These are phyloP conservation scores for Aureobasidium sp. DNA, from an alignment of 2,329 filamentous ascomycete genomes.

Conservation along the genomic window DNA sequence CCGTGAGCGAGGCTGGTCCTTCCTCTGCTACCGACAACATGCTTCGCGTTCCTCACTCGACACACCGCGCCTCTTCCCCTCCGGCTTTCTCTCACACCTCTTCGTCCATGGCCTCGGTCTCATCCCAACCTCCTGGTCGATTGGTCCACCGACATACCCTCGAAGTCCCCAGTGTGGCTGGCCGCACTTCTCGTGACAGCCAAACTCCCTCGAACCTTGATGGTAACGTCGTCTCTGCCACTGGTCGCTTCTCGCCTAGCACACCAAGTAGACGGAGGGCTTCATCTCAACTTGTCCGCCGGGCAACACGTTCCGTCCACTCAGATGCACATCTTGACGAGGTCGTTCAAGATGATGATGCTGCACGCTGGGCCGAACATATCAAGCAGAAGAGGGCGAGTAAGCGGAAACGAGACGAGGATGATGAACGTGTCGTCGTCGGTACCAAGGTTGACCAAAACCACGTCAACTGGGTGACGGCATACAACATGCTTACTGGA, in stretches of 20 bases:
- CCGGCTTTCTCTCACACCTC: constrained; percentile 31
- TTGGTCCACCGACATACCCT: constrained; percentile 80
- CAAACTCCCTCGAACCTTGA: constrained; percentile 35
- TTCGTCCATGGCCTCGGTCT: constrained; percentile 43
- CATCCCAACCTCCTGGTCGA: constrained; percentile 43
- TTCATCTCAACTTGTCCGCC: constrained; percentile 74
- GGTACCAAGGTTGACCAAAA: constrained; percentile 97
- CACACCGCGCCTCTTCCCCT: constrained; percentile 30
- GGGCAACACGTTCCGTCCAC: constrained; percentile 76
- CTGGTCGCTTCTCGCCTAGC: constrained; percentile 74
- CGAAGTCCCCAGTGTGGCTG: constrained; percentile 70
- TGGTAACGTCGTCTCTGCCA: constrained; percentile 57
- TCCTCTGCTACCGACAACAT: constrained; percentile 19
- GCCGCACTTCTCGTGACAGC: constrained; percentile 63
- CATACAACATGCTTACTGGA: constrained; percentile 99
- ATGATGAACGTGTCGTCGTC: constrained; percentile 85
- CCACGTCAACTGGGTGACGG: constrained; percentile 94
- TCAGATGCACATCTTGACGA: constrained; percentile 74
- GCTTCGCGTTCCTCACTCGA: constrained; percentile 21
- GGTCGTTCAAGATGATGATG: constrained; percentile 79
- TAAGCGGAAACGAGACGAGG: constrained; percentile 74
- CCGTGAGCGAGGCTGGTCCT: constrained; percentile 23
- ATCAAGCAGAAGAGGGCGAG: constrained; percentile 87
- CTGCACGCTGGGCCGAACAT: constrained; percentile 83
- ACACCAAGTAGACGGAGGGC: constrained; percentile 60